Conservation (phyloP, 345 rosid species). For the Atalantia buxifolia region DNA sequence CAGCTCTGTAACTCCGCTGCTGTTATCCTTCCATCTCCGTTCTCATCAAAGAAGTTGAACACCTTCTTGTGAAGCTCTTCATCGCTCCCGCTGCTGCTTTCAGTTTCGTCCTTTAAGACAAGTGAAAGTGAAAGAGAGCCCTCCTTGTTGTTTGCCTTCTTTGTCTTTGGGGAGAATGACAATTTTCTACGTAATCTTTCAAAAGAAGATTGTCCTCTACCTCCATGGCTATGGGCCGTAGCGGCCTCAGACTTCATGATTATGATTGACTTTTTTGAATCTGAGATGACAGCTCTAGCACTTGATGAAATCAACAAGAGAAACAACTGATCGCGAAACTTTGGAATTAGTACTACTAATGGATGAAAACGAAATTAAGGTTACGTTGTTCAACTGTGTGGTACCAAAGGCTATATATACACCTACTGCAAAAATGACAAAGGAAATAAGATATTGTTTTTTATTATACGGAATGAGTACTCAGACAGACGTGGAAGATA, state of each 20-base stretch:
- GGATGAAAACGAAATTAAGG: too few species aligned
- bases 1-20: conserved; percentile 50
- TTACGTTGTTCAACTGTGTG: too few species aligned
- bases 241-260: not conserved
- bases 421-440: too few species aligned
- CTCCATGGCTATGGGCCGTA: not conserved
- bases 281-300: too few species aligned
- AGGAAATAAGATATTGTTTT: too few species aligned
- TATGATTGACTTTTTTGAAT: too few species aligned
- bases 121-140: not conserved
- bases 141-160: too few species aligned
- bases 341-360: too few species aligned
- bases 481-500: not conserved
- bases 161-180: not conserved
- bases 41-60: conserved; percentile 54
- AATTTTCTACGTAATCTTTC: conserved; percentile 22
- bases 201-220: conserved; percentile 3
- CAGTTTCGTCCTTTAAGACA: not conserved
- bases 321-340: too few species aligned
- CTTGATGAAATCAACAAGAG: too few species aligned
- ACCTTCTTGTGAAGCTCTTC: conserved; percentile 30
- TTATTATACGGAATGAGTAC: not conserved
- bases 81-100: not conserved
- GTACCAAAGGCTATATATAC: too few species aligned
- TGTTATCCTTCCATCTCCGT: conserved; percentile 61